Conservation (phyloP, 768 basidiomycete species). For the Butyriboletus loyo region DNA sequence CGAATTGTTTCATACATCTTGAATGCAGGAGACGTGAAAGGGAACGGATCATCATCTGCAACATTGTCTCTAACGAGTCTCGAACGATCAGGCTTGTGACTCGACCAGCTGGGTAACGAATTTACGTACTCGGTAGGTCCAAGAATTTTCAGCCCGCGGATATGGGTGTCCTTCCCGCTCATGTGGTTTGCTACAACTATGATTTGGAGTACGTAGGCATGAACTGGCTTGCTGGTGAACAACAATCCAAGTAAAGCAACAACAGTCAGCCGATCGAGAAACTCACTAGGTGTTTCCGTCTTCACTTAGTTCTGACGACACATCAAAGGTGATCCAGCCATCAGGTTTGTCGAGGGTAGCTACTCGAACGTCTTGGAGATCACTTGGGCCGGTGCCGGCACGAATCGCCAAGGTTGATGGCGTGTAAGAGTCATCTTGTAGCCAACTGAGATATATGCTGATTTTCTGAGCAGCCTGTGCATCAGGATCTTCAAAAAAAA, state of each 20-base stretch:
- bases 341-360: constrained; percentile 88
- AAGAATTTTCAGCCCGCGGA: constrained; percentile 84
- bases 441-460: constrained; percentile 76
- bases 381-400: constrained; percentile 87
- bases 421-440: constrained; percentile 94
- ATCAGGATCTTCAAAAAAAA: constrained; percentile 1
- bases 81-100: neutral
- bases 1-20: constrained; percentile 80
- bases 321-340: constrained; percentile 89
- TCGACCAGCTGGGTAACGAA: neutral
- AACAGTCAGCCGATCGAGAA: neutral
- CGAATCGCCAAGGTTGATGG: constrained; percentile 87
- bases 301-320: constrained; percentile 74
- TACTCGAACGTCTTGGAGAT: constrained; percentile 87
- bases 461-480: constrained; percentile 59
- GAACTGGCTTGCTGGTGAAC: constrained; percentile 68
- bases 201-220: constrained; percentile 87
- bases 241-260: neutral
- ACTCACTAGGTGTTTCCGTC: constrained; percentile 78
- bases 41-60: constrained; percentile 67
- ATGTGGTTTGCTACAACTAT: constrained; percentile 92
- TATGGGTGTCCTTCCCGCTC: constrained; percentile 99
- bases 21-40: constrained; percentile 61
- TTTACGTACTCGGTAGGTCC: constrained; percentile 73
- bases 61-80: constrained; percentile 36